phyloP scores from a whole-genome alignment of 371 early-diverging fungal species.

The Basidiobolus meristosporus region DNA sequence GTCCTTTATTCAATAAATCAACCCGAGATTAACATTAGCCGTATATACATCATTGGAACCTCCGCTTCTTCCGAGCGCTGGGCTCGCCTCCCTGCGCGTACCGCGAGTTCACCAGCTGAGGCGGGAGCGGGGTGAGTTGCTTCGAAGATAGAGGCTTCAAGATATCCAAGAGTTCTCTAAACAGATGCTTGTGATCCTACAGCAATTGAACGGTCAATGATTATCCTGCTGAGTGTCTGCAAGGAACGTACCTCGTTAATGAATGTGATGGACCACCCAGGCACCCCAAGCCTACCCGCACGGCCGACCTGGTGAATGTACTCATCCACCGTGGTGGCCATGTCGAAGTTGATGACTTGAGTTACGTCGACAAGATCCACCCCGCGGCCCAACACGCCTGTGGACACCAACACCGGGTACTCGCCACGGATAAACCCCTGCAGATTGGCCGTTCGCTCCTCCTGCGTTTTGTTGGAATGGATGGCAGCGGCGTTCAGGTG shows the following conservation, averaged over 20 bases:
- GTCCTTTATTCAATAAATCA: no score
- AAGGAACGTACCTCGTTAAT: constrained; percentile 19
- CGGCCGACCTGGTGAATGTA: constrained; percentile 73
- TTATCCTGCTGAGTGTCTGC: no score
- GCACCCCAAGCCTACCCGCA: constrained; percentile 15
- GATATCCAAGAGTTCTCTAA: constrained; percentile 21
- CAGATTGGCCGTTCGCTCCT: constrained; percentile 79
- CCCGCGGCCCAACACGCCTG: constrained; percentile 93
- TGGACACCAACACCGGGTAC: constrained; percentile 91
- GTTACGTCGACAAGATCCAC: constrained; percentile 86
- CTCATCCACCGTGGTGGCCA: constrained; percentile 77
- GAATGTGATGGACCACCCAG: constrained; percentile 31
- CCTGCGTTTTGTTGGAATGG: constrained; percentile 78
- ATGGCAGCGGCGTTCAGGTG: constrained; percentile 94
- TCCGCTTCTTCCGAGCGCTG: no score
- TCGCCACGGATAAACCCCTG: constrained; percentile 74
- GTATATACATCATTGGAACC: no score
- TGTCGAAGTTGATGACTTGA: constrained; percentile 88
- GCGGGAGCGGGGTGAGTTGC: constrained; percentile 29
- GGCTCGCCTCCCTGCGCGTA: no score
- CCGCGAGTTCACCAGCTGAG: no score
- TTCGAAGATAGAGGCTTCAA: constrained; percentile 15
- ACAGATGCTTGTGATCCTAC: constrained; percentile 22
- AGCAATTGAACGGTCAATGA: not conserved
- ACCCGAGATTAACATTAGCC: no score